Evolutionary conservation across 2,329 filamentous ascomycete species (phyloP).

Genomic region (Epichloe elymi): DNA sequence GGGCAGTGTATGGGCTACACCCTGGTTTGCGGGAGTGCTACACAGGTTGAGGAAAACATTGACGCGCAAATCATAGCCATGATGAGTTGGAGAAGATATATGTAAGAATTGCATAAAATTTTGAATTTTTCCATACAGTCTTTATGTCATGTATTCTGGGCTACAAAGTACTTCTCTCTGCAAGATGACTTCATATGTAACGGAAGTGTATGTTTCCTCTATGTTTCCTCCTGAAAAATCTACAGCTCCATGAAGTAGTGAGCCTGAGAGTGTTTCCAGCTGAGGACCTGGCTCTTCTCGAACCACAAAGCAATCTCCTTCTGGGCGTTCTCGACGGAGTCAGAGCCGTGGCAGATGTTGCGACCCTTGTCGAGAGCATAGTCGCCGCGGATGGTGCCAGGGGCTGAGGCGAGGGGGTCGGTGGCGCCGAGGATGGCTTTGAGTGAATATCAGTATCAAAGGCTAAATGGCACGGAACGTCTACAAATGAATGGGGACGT

Average conservation of each 20-base stretch:
- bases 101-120: not conserved
- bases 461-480: not conserved
- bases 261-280: conserved; percentile 72
- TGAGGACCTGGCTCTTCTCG: conserved; percentile 71
- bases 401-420: conserved; percentile 89
- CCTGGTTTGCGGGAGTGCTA: conserved; percentile 71
- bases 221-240: conserved; percentile 3
- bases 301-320: conserved; percentile 99
- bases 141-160: not conserved
- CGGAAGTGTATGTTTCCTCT: not conserved
- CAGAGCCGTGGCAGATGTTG: conserved; percentile 99
- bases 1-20: conserved; percentile 75
- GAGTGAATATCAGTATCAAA: conserved; percentile 6
- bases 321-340: conserved; percentile 96
- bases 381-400: conserved; percentile 97
- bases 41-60: conserved; percentile 26
- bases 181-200: not conserved
- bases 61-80: conserved; percentile 13
- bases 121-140: not conserved
- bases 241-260: conserved; percentile 98
- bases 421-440: conserved; percentile 88
- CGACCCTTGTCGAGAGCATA: conserved; percentile 71
- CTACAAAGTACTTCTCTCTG: not conserved
- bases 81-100: not conserved
- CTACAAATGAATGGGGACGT: conserved; percentile 24